Percentiles rank a stretch among this genome's conserved stretches.
These are phyloP conservation scores for Ceratocystis eucalypticola DNA, from an alignment of 2,329 filamentous ascomycete species.

Conservation along the genomic window DNA sequence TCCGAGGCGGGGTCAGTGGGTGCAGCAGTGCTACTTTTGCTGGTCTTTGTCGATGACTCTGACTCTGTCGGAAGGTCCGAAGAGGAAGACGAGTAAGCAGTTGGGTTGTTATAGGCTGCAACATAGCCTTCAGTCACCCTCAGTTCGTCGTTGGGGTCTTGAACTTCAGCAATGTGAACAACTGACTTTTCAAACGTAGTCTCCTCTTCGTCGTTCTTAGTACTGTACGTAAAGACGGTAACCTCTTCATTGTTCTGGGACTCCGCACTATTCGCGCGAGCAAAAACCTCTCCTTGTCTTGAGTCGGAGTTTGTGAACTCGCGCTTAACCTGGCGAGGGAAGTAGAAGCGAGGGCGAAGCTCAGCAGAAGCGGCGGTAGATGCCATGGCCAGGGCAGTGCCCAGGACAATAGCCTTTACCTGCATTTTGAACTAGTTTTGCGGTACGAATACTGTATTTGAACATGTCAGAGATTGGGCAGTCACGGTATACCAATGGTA, in stretches of 20 bases:
- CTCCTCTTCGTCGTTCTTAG: not conserved
- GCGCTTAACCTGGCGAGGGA: conserved; percentile 43
- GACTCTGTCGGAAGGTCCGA: not conserved
- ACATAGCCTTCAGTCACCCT: not conserved
- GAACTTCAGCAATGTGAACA: not conserved
- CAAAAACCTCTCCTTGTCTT: conserved; percentile 24
- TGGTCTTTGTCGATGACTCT: not conserved
- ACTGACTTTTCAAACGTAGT: conserved; percentile 5
- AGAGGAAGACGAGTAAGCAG: not conserved
- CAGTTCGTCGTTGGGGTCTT: not conserved
- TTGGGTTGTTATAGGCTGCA: conserved; percentile 1
- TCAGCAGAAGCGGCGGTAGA: conserved; percentile 34
- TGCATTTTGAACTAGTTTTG: conserved; percentile 33
- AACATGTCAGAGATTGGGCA: not conserved
- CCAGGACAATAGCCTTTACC: conserved; percentile 32
- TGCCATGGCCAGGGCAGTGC: conserved; percentile 37
- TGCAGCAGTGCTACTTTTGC: not conserved
- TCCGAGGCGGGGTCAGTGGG: not conserved
- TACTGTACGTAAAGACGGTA: conserved; percentile 1
- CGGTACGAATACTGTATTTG: not conserved
- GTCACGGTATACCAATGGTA: not conserved
- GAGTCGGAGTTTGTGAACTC: conserved; percentile 34
- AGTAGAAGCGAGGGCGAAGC: conserved; percentile 41
- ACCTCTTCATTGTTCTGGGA: not conserved
- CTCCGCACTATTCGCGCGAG: conserved; percentile 16